Percentiles rank a stretch among this genome's conserved stretches.
Conservation (phyloP, 2,329 filamentous ascomycete species). For the Dothistroma pini region DNA sequence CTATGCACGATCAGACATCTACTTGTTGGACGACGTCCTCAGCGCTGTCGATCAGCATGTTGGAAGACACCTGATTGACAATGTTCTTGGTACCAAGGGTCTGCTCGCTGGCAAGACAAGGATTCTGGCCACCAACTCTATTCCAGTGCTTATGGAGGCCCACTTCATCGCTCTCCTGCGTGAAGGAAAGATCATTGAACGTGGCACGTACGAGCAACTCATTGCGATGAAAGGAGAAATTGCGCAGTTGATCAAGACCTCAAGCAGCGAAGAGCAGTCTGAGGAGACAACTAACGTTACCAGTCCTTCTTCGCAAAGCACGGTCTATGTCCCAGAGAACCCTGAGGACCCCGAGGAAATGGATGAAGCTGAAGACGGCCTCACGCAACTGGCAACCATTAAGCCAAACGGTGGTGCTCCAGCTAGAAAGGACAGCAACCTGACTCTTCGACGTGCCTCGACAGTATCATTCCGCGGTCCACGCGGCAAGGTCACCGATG, state of each 20-base stretch:
- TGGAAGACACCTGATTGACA: constrained; percentile 88
- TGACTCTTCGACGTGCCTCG: constrained; percentile 83
- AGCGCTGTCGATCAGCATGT: constrained; percentile 99
- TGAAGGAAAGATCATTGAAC: constrained; percentile 78
- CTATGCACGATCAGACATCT: constrained; percentile 94
- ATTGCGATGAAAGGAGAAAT: constrained; percentile 93
- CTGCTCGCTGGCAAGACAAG: constrained; percentile 81
- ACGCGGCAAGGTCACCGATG: constrained; percentile 77
- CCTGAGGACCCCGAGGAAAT: constrained; percentile 52
- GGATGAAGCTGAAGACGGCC: constrained; percentile 62
- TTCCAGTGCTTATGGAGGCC: constrained; percentile 82
- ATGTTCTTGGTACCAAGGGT: constrained; percentile 82
- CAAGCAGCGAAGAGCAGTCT: constrained; percentile 48
- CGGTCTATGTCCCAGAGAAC: constrained; percentile 46
- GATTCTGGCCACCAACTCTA: constrained; percentile 91
- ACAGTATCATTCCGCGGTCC: constrained; percentile 85
- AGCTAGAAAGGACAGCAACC: constrained; percentile 62
- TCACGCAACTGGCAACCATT: constrained; percentile 75
- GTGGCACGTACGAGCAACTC: constrained; percentile 84
- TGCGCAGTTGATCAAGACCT: constrained; percentile 74
- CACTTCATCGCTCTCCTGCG: constrained; percentile 84
- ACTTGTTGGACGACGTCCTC: constrained; percentile 87
- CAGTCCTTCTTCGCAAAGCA: constrained; percentile 32
- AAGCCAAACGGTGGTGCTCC: constrained; percentile 41
- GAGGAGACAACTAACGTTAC: constrained; percentile 21